Evolutionary conservation across 2,329 filamentous ascomycete genomes (phyloP).

Genomic region (Talaromyces albobiverticillius): DNA sequence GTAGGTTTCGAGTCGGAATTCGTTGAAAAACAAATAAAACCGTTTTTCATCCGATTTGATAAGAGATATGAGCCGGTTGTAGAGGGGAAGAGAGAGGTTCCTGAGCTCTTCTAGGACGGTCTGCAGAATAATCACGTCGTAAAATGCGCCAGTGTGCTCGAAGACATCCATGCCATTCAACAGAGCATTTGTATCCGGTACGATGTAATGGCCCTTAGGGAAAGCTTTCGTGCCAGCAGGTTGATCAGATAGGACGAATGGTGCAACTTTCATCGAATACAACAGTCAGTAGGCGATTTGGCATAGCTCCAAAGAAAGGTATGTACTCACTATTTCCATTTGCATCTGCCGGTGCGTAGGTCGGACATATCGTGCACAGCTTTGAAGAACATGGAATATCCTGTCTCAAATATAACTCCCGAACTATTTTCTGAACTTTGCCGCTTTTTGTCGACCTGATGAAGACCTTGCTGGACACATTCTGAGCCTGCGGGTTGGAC

Average conservation of each 20-base stretch:
- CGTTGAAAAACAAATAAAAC: conserved; percentile 99
- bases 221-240: conserved; percentile 81
- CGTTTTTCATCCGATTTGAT: conserved; percentile 96
- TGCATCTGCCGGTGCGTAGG: conserved; percentile 74
- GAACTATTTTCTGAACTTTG: conserved; percentile 98
- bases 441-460: conserved; percentile 91
- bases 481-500: conserved; percentile 59
- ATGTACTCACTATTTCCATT: conserved; percentile 63
- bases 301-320: not conserved
- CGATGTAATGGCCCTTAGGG: conserved; percentile 84
- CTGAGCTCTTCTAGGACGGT: conserved; percentile 95
- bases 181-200: conserved; percentile 94
- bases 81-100: conserved; percentile 88
- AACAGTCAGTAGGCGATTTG: not conserved
- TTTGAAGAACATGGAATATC: conserved; percentile 97
- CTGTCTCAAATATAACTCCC: conserved; percentile 90
- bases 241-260: conserved; percentile 84
- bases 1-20: conserved; percentile 91
- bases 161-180: conserved; percentile 96
- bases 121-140: conserved; percentile 94
- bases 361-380: conserved; percentile 74
- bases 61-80: conserved; percentile 85
- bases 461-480: conserved; percentile 92
- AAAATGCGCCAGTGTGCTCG: conserved; percentile 85
- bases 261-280: conserved; percentile 56